These are phyloP conservation scores for Fusarium sp. DNA, from an alignment of 2,329 filamentous ascomycete species.

Conservation along the genomic window DNA sequence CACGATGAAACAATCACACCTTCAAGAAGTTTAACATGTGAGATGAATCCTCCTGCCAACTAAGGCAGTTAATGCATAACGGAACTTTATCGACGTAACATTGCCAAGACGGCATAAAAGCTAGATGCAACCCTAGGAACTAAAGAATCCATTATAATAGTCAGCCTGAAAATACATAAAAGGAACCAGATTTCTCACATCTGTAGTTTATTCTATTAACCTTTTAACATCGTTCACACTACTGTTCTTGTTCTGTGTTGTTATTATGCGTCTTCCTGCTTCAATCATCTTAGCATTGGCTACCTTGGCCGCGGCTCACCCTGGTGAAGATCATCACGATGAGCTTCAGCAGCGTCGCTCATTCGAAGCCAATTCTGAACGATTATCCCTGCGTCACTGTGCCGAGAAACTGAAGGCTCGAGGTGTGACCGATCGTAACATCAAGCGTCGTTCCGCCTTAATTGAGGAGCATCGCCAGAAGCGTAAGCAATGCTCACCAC, in stretches of 20 bases:
- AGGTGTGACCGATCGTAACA: constrained; percentile 56
- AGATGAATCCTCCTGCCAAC: background rate
- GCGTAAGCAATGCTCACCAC: constrained; percentile 27
- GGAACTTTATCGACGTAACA: constrained; percentile 1
- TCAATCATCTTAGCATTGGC: background rate
- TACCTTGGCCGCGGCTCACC: background rate
- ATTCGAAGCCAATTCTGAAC: background rate
- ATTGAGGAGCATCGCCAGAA: constrained; percentile 56
- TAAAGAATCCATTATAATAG: background rate
- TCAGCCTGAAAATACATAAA: background rate
- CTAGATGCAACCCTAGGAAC: background rate
- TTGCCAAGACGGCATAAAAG: constrained; percentile 6
- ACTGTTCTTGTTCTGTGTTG: background rate
- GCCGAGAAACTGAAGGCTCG: constrained; percentile 57
- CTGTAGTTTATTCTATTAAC: background rate
- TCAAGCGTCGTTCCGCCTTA: constrained; percentile 56
- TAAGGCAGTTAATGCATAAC: background rate
- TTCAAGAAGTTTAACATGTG: background rate
- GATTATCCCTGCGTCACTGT: constrained; percentile 57
- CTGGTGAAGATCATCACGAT: constrained; percentile 5
- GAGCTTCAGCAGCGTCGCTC: background rate
- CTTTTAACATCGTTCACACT: background rate
- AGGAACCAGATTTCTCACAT: background rate
- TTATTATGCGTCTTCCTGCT: background rate
- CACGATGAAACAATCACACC: background rate